These are phyloP conservation scores for Capsicum rhomboideum DNA, from an alignment of 257 asterid species.

Conservation along the genomic window DNA sequence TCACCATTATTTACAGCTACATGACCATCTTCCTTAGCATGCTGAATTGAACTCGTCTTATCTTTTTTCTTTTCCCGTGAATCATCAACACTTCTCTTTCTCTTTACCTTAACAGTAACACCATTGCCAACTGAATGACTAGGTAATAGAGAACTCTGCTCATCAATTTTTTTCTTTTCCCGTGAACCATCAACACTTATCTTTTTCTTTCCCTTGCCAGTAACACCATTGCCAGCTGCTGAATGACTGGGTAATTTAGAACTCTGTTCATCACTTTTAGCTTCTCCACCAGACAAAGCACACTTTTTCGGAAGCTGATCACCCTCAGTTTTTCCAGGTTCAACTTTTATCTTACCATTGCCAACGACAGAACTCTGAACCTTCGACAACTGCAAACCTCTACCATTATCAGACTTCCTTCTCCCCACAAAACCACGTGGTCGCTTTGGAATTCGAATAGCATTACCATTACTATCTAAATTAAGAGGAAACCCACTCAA, in stretches of 20 bases:
- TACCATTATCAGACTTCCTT: slow-evolving; percentile 36
- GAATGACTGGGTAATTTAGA: slow-evolving; percentile 19
- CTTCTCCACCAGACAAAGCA: slow-evolving; percentile 13
- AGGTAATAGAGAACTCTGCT: slow-evolving; percentile 13
- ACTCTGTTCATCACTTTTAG: slow-evolving; percentile 25
- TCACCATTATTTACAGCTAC: slow-evolving; percentile 30
- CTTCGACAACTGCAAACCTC: slow-evolving; percentile 22
- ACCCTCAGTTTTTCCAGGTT: slow-evolving; percentile 24
- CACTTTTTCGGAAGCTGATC: neutral
- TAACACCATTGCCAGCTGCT: slow-evolving; percentile 14
- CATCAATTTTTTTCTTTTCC: slow-evolving; percentile 28
- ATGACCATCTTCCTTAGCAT: slow-evolving; percentile 21
- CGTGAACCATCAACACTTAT: slow-evolving; percentile 25
- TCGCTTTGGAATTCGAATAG: slow-evolving; percentile 67
- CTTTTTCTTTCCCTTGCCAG: slow-evolving; percentile 31
- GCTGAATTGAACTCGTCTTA: slow-evolving; percentile 23
- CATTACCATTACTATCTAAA: slow-evolving; percentile 47
- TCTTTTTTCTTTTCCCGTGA: slow-evolving; percentile 24
- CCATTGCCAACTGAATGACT: slow-evolving; percentile 21
- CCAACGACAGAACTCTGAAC: slow-evolving; percentile 27
- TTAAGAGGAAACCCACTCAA: slow-evolving; percentile 46
- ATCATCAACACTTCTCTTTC: slow-evolving; percentile 28
- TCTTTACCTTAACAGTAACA: slow-evolving; percentile 28
- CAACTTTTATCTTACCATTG: slow-evolving; percentile 25
- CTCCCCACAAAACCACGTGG: slow-evolving; percentile 76